Conservation (phyloP, 1,139 yeast genomes). For the Arxiozyma slooffiae region DNA sequence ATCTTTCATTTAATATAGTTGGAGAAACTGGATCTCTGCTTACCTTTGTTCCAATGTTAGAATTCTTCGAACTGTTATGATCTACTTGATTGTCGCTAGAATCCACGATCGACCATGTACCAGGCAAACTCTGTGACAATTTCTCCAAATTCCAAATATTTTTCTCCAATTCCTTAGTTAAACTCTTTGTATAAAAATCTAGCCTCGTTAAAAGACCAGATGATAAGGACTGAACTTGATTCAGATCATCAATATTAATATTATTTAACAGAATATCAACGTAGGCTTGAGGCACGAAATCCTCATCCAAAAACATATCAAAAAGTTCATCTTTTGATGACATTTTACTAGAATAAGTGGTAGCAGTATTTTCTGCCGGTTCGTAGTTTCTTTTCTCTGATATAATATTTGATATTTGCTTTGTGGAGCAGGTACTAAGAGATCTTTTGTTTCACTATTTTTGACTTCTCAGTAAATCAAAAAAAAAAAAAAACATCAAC, state of each 20-base stretch:
- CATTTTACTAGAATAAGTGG: background rate
- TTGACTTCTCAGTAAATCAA: background rate
- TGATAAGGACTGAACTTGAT: conserved; percentile 33
- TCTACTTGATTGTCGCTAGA: background rate
- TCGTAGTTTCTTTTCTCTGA: background rate
- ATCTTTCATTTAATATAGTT: background rate
- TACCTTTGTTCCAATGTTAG: background rate
- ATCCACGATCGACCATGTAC: conserved; percentile 16
- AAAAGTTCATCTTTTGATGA: conserved; percentile 28
- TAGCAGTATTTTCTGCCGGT: background rate
- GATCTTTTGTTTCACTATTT: background rate
- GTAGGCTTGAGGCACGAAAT: conserved; percentile 42
- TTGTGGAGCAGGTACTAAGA: too few relatives aligned
- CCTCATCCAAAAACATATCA: conserved; percentile 41
- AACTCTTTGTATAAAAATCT: conserved; percentile 51
- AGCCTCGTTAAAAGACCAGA: conserved; percentile 44
- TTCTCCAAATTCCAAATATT: conserved; percentile 39
- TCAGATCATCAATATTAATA: conserved; percentile 18
- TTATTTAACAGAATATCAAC: conserved; percentile 38
- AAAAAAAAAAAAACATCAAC: background rate
- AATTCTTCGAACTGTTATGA: background rate
- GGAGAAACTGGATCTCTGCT: background rate
- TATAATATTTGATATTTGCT: background rate
- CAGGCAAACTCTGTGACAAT: conserved; percentile 25
- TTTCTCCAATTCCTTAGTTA: conserved; percentile 42